Percentiles rank a stretch among this genome's conserved stretches.
Conservation (phyloP, 768 basidiomycete genomes). For the Tylopilus balloui region DNA sequence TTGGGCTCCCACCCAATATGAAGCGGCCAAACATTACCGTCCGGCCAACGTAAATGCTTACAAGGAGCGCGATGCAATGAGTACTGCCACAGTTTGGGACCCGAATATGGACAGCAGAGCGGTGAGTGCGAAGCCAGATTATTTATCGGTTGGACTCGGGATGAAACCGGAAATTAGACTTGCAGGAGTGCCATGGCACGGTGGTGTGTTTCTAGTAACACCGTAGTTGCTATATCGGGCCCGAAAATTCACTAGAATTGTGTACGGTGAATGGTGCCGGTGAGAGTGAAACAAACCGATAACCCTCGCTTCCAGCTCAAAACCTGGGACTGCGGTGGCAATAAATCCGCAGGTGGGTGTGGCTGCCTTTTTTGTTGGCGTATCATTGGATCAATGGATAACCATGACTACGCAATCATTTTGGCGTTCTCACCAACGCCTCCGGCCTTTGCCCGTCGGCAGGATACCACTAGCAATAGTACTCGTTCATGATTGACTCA, state of each 20-base stretch:
- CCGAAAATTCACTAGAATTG: background rate
- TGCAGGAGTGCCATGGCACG: background rate
- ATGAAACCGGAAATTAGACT: conserved; percentile 7
- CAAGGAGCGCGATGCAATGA: background rate
- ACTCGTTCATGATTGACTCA: too few relatives aligned
- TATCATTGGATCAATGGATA: conserved; percentile 13
- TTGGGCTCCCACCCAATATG: background rate
- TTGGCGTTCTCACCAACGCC: conserved; percentile 1
- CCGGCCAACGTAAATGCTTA: background rate
- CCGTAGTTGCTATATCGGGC: conserved; percentile 1
- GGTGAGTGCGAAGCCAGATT: background rate
- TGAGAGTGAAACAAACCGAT: background rate
- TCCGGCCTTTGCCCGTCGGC: background rate
- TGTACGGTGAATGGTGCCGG: background rate
- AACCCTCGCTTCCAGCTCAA: background rate
- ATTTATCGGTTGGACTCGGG: conserved; percentile 5
- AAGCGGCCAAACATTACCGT: background rate
- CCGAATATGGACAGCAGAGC: background rate
- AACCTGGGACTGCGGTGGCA: background rate
- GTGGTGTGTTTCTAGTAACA: conserved; percentile 11
- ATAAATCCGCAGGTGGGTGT: background rate
- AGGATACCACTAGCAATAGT: background rate
- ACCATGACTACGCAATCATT: conserved; percentile 14
- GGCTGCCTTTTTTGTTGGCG: conserved; percentile 1
- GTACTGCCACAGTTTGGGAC: background rate